Evolutionary conservation across 352 stramenopile genomes (phyloP), one percentile per base, ranked within the genome.

Genomic region (Phytopythium montanum): DNA sequence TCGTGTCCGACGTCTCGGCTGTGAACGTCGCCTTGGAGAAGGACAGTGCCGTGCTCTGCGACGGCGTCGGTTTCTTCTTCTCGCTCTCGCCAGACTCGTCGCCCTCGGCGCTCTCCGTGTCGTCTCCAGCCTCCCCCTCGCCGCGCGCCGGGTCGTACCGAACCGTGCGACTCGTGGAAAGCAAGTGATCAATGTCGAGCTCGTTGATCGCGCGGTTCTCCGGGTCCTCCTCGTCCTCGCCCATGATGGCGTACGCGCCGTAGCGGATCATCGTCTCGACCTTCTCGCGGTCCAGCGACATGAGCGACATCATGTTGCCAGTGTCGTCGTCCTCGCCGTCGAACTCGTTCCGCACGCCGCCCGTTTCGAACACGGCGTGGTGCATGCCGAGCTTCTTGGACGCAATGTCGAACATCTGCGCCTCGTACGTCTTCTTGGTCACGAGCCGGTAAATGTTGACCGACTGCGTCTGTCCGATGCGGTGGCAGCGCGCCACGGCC

Each of bases 371-470:
- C 21, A 99, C 94, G 34, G 97, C 97, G 61, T 99, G 97, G 71
- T 99, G 96, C 67, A 99, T 95, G 12, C 97, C 97, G 8, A 99
- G 81, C 71, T 99, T 99, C 71, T 98, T 99, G 25, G 87, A 98
- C 16, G 97, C 97, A 61, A 98, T 97, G 57, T 99, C 96, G 81
- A 99, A 99, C 95, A 99, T 99, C 66, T 99, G 96, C 46, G 97
- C 95, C 76, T 99, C 98, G 65, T 99, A 99, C 23, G 96, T 98
- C 52, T 98, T 95, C 75, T 98, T 98, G 12, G 97, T 99, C 58
- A 99, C 95, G 13, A 99, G 80, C 56, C 98, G 96, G 76, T 99
- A 99, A 34, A 99, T 99, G 66, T 96, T 98, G 38, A 99, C 98
- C 36, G 98, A 97, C 66, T 99, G 98, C 0, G 97, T 99, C 72